A percentile compares a stretch with the other conserved stretches of the same genome.
Conservation (phyloP, 1,284 basidiomycete genomes). For the Porodaedalea pini region DNA sequence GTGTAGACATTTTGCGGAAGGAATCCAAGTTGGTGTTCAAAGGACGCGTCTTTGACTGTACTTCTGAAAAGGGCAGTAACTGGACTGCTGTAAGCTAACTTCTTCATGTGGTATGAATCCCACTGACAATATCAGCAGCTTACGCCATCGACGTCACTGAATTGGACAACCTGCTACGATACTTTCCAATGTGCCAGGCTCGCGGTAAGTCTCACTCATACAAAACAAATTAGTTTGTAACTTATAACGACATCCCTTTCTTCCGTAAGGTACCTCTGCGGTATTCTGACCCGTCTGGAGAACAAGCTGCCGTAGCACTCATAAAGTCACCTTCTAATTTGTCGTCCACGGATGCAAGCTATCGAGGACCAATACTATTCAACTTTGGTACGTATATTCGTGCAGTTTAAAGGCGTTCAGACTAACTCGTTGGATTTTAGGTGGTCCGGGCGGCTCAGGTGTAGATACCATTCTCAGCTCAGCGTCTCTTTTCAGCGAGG, state of each 20-base stretch:
- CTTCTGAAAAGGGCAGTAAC: no score
- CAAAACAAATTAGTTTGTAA: not conserved
- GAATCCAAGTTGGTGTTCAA: no score
- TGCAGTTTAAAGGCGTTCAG: not conserved
- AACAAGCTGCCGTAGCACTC: constrained; percentile 30
- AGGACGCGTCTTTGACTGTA: no score
- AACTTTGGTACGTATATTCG: constrained; percentile 29
- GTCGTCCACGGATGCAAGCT: constrained; percentile 23
- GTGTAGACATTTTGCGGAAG: no score
- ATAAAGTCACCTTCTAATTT: constrained; percentile 25
- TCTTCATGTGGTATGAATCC: not conserved
- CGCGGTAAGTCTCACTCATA: not conserved
- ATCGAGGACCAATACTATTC: constrained; percentile 32
- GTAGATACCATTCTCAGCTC: constrained; percentile 22
- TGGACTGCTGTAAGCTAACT: not conserved
- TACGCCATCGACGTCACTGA: not conserved
- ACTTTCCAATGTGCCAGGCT: not conserved
- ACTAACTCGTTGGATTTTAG: constrained; percentile 13
- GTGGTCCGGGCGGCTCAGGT: constrained; percentile 33
- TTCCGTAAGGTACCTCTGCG: constrained; percentile 30
- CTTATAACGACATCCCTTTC: not conserved
- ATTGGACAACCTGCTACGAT: not conserved
- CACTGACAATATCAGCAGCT: not conserved
- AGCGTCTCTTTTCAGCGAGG: constrained; percentile 11
- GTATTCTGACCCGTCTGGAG: constrained; percentile 27